phyloP scores from a whole-genome alignment of 306 rosid genomes.

The Vigna unguiculata region DNA sequence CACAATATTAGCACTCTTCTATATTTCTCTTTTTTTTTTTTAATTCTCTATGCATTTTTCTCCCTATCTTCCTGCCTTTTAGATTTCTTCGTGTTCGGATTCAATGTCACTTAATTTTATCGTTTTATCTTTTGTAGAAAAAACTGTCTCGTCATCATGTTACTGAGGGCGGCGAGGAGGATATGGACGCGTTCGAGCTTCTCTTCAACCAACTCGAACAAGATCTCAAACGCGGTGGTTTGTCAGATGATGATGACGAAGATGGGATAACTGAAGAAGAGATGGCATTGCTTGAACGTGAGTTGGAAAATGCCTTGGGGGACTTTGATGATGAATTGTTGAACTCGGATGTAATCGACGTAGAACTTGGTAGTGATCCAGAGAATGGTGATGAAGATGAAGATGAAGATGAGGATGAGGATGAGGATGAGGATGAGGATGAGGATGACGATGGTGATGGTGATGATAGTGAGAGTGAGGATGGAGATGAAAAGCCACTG shows the following conservation, averaged over 20 bases:
- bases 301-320: slow-evolving; percentile 63
- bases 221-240: slow-evolving; percentile 76
- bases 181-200: slow-evolving; percentile 77
- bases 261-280: slow-evolving; percentile 75
- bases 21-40: background rate
- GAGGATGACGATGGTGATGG: background rate
- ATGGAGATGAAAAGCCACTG: slow-evolving; percentile 45
- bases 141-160: slow-evolving; percentile 46
- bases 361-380: background rate
- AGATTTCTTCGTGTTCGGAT: background rate
- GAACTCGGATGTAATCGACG: background rate
- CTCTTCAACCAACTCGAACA: slow-evolving; percentile 84
- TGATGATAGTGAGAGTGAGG: slow-evolving; percentile 37
- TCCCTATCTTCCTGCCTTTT: background rate
- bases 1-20: background rate
- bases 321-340: slow-evolving; percentile 46
- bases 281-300: slow-evolving; percentile 65
- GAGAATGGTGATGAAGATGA: background rate
- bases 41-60: too few relatives aligned
- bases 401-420: background rate
- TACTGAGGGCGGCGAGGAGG: slow-evolving; percentile 42
- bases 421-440: background rate
- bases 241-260: slow-evolving; percentile 46
- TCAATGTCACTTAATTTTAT: background rate
- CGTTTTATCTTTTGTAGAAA: slow-evolving; percentile 45